Evolutionary conservation across 441 rosid genomes (phyloP).

Genomic region (Theobroma grandiflorum): DNA sequence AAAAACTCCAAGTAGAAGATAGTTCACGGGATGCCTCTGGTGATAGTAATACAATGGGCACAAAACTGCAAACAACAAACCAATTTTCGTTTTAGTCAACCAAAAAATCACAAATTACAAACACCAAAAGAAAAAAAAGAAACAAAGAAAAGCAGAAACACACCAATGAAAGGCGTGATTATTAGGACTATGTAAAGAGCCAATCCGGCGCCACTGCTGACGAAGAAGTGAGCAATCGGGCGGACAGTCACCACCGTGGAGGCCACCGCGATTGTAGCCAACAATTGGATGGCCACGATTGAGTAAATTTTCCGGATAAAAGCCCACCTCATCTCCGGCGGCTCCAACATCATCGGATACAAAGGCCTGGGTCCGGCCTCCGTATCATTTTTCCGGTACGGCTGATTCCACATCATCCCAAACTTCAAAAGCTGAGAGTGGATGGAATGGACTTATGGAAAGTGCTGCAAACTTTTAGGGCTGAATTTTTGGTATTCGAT

Average conservation of each 20-base stretch:
- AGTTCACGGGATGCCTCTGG: slow-evolving; percentile 93
- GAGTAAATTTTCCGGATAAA: slow-evolving; percentile 86
- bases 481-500: slow-evolving; percentile 7
- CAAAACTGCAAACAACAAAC: slow-evolving; percentile 50
- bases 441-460: neutral
- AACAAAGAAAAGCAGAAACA: neutral
- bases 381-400: slow-evolving; percentile 61
- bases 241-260: slow-evolving; percentile 72
- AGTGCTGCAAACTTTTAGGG: neutral
- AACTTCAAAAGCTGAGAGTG: neutral
- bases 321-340: slow-evolving; percentile 86
- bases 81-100: neutral
- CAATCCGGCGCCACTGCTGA: slow-evolving; percentile 64
- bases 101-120: neutral
- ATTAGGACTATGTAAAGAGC: slow-evolving; percentile 82
- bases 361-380: slow-evolving; percentile 67
- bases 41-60: slow-evolving; percentile 84
- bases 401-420: slow-evolving; percentile 58
- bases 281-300: slow-evolving; percentile 71
- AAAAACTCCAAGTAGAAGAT: slow-evolving; percentile 77
- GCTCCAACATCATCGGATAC: slow-evolving; percentile 88
- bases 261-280: slow-evolving; percentile 80
- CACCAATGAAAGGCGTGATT: slow-evolving; percentile 73
- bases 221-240: slow-evolving; percentile 74
- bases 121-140: neutral